Base-by-base conservation (phyloP, 129 eudicot genomes). In the Lactuca saligna region DNA sequence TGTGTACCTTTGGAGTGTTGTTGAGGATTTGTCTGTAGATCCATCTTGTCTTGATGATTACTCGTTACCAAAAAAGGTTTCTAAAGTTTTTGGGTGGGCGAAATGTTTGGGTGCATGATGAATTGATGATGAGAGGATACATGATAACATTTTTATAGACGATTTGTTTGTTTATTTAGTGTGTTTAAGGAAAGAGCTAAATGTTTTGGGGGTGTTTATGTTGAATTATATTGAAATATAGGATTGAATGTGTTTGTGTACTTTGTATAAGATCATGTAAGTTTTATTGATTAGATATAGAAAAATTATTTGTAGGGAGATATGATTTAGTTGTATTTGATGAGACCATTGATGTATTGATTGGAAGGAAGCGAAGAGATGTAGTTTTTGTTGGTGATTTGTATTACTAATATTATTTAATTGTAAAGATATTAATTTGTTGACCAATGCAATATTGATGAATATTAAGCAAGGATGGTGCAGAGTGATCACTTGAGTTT, bases 1-100 rank as follows among this genome's bases (percentile, higher is more conserved):
- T 5, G 92, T 80, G 31, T 93, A 93, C 75, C 46, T 62, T 32
- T 93, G 99, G 99, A 89, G 95, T 25, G 85, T 69, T 68, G 42
- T 80, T 2, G 92, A 93, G 60, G 97, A 93, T 70, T 41, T 83
- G 61, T 74, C 74, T 3, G 12, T 60, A 4, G 85, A 93, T 74
- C 85, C 95, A 37, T 72, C 90, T 55, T 83, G 85, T 25, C 88
- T 79, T 42, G 83, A 84, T 35, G 85, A 79, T 58, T 93, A 93
- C 65, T 32, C 76, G 34, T 71, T 89, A 60, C 97, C 99, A 53
- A 73, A 46, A 17, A 83, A 70, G 75, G 76, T 89, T 46, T 82
- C 86, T 4, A 72, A 70, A 16, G 68, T 80, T 75, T 93, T 76
- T 78, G 69, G 77, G 31, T 89, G 90, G 88, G 84, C 87, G 10